These are phyloP conservation scores for Chaetomiaceae sp. DNA, from an alignment of 2,329 filamentous ascomycete species.

Conservation along the genomic window DNA sequence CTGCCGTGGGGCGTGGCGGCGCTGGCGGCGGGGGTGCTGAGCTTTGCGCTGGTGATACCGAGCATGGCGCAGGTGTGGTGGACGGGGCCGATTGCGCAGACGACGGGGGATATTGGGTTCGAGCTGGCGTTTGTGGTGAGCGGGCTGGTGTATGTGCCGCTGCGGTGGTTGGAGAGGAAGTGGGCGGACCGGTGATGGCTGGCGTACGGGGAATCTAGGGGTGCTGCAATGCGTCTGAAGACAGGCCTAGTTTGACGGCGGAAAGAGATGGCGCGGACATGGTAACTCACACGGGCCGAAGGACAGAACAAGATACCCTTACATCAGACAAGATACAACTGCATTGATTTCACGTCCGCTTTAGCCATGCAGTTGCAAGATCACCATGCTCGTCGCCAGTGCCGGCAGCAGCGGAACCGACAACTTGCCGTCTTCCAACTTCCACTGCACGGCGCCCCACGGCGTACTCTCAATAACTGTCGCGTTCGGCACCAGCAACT, in stretches of 20 bases:
- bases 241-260: neutral
- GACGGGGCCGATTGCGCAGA: constrained; percentile 37
- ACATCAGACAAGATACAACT: neutral
- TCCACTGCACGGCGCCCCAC: constrained; percentile 27
- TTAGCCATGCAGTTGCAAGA: constrained; percentile 24
- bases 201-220: neutral
- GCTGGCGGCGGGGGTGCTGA: constrained; percentile 16
- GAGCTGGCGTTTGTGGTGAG: constrained; percentile 38
- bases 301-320: constrained; percentile 4
- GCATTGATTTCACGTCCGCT: neutral
- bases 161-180: constrained; percentile 31
- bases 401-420: constrained; percentile 26
- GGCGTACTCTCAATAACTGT: constrained; percentile 20
- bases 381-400: constrained; percentile 30
- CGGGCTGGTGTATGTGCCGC: constrained; percentile 36
- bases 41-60: constrained; percentile 32
- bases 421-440: constrained; percentile 23
- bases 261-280: too few species aligned
- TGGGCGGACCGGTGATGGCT: constrained; percentile 13
- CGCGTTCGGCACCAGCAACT: constrained; percentile 18
- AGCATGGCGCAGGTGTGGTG: constrained; percentile 40
- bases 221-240: neutral
- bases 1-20: constrained; percentile 28
- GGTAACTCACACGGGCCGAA: too few species aligned
- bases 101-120: constrained; percentile 41